phyloP scores from a whole-genome alignment of 2,329 filamentous ascomycete genomes.

The Aspergillus awamori region DNA sequence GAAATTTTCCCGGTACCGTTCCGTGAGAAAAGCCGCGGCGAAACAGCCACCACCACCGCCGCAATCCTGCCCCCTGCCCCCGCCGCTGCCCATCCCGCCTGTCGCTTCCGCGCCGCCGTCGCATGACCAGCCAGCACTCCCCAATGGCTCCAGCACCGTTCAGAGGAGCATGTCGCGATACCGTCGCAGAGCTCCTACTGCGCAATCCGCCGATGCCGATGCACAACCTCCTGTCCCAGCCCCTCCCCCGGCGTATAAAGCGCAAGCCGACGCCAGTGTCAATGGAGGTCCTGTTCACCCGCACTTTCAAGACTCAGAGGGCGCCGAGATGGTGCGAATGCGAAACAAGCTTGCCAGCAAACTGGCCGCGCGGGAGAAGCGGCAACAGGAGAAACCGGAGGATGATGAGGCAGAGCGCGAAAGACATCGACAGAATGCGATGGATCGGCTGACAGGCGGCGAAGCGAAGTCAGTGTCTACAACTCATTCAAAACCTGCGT shows the following conservation, averaged over 20 bases:
- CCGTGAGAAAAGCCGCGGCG: slow-evolving; percentile 52
- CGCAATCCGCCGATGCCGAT: slow-evolving; percentile 18
- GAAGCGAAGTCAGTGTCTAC: slow-evolving; percentile 11
- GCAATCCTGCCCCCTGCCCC: slow-evolving; percentile 18
- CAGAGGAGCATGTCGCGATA: slow-evolving; percentile 41
- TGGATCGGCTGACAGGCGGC: slow-evolving; percentile 39
- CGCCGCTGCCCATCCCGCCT: slow-evolving; percentile 23
- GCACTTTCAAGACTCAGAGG: not conserved
- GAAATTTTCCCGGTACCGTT: slow-evolving; percentile 63
- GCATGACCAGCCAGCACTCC: slow-evolving; percentile 8
- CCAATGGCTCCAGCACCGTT: slow-evolving; percentile 18
- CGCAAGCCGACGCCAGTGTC: not conserved
- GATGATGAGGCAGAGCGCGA: slow-evolving; percentile 24
- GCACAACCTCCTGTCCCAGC: slow-evolving; percentile 15
- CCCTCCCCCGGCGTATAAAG: slow-evolving; percentile 13
- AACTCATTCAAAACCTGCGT: slow-evolving; percentile 15
- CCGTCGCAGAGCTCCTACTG: slow-evolving; percentile 29
- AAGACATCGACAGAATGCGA: slow-evolving; percentile 35
- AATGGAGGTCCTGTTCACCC: not conserved
- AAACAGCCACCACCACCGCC: slow-evolving; percentile 37
- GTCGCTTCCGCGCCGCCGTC: slow-evolving; percentile 19
- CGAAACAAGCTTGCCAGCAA: not conserved
- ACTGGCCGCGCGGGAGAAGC: slow-evolving; percentile 13
- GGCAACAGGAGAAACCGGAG: slow-evolving; percentile 11
- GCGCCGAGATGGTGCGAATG: slow-evolving; percentile 2